A percentile compares a stretch with the other conserved stretches of the same genome.
phyloP scores from a whole-genome alignment of 2,329 filamentous ascomycete genomes.

The Cladophialophora exuberans region DNA sequence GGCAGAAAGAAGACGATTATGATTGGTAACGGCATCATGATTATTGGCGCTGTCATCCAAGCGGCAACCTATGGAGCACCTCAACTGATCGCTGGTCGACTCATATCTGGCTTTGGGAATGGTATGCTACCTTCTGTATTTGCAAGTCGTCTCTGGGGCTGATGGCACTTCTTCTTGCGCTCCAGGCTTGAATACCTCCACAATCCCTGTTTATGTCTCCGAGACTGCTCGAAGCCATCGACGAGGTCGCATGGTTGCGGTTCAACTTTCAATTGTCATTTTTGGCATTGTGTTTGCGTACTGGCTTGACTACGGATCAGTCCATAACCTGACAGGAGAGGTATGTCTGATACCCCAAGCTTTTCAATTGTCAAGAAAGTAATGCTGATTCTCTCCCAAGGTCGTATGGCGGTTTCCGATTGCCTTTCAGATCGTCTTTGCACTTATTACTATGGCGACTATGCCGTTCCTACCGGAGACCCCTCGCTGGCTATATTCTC shows the following conservation, averaged over 20 bases:
- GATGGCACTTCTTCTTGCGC: neutral
- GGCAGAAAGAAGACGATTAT: slow-evolving; percentile 55
- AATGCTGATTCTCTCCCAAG: slow-evolving; percentile 2
- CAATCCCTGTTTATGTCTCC: slow-evolving; percentile 19
- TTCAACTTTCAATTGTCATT: slow-evolving; percentile 17
- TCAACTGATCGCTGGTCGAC: slow-evolving; percentile 24
- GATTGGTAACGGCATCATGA: slow-evolving; percentile 58
- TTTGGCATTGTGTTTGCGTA: slow-evolving; percentile 19
- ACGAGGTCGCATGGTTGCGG: slow-evolving; percentile 16
- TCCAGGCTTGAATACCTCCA: slow-evolving; percentile 22
- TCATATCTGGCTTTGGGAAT: slow-evolving; percentile 12
- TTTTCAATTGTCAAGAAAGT: neutral
- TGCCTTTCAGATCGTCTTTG: slow-evolving; percentile 39
- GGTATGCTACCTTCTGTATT: neutral
- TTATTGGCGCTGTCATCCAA: slow-evolving; percentile 46
- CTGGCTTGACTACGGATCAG: slow-evolving; percentile 13
- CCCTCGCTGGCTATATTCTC: slow-evolving; percentile 51
- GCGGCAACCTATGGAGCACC: slow-evolving; percentile 33
- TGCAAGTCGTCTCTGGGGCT: no score
- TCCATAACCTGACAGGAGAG: slow-evolving; percentile 5
- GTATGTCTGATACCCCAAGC: neutral
- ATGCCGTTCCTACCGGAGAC: slow-evolving; percentile 46
- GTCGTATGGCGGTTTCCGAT: slow-evolving; percentile 22
- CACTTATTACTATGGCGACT: slow-evolving; percentile 46
- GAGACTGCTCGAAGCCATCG: slow-evolving; percentile 15